phyloP scores from a whole-genome alignment of 2,329 filamentous ascomycete genomes.

The Calonectria henricotiae region DNA sequence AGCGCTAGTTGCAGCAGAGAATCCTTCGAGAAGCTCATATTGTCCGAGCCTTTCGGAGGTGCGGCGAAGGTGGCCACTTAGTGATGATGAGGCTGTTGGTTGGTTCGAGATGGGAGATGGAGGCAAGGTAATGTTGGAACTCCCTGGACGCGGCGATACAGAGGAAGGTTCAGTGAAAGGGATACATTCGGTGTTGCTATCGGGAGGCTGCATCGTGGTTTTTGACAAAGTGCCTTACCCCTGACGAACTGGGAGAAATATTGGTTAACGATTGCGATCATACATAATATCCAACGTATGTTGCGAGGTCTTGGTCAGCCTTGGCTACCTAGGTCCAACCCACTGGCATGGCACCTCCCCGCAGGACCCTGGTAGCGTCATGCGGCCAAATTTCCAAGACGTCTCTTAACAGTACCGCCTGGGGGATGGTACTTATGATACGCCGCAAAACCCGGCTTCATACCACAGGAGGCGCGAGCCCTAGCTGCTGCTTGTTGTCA shows the following conservation, averaged over 20 bases:
- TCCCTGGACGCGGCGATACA: slow-evolving; percentile 39
- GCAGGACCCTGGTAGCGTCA: too few species aligned
- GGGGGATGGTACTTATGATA: neutral
- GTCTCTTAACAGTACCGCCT: neutral
- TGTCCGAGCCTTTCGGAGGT: slow-evolving; percentile 62
- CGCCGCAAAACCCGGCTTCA: neutral
- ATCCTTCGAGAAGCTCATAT: slow-evolving; percentile 65
- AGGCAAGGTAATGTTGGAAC: slow-evolving; percentile 29
- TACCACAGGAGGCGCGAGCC: neutral
- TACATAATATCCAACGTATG: neutral
- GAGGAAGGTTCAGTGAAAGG: slow-evolving; percentile 44
- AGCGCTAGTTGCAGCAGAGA: slow-evolving; percentile 65
- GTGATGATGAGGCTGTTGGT: slow-evolving; percentile 53
- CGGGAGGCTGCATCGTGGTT: neutral
- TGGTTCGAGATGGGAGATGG: slow-evolving; percentile 43
- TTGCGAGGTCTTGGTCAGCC: neutral
- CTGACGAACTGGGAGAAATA: neutral
- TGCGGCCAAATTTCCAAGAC: too few species aligned
- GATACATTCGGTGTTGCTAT: slow-evolving; percentile 47
- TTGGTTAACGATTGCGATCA: neutral
- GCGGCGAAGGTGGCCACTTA: slow-evolving; percentile 56
- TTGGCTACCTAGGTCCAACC: neutral
- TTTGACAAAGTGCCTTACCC: neutral
- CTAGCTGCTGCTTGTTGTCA: neutral
- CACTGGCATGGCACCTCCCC: neutral